These are phyloP conservation scores for Centrapalus pauciflorus DNA, from an alignment of 129 eudicot genomes.

Conservation along the genomic window DNA sequence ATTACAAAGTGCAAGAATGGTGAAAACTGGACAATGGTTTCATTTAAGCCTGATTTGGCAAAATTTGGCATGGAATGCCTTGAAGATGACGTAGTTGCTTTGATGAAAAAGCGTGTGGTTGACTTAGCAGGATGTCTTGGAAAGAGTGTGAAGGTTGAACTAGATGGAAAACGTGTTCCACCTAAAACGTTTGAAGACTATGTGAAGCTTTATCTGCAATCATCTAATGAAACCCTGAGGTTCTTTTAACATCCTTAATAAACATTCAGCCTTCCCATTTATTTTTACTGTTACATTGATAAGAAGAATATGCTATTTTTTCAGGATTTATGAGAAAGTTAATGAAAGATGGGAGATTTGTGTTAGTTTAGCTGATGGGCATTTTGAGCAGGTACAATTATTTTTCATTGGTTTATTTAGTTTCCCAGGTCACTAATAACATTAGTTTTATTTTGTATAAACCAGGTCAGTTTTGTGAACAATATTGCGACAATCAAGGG, in stretches of 20 bases:
- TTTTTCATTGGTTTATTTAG: neutral
- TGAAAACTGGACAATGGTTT: constrained; percentile 93
- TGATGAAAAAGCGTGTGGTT: constrained; percentile 90
- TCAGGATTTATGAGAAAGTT: constrained; percentile 56
- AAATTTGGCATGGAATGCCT: constrained; percentile 71
- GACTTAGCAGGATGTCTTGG: constrained; percentile 94
- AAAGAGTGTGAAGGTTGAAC: constrained; percentile 66
- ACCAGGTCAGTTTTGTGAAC: constrained; percentile 93
- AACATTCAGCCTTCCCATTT: neutral
- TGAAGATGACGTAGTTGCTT: constrained; percentile 87
- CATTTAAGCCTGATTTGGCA: constrained; percentile 82
- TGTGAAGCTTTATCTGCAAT: constrained; percentile 55
- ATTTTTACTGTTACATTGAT: neutral
- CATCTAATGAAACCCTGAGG: constrained; percentile 39
- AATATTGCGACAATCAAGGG: constrained; percentile 86
- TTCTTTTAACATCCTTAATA: neutral
- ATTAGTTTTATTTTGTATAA: constrained; percentile 7
- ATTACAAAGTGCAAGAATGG: constrained; percentile 70
- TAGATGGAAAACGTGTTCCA: constrained; percentile 65
- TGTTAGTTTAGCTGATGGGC: constrained; percentile 78
- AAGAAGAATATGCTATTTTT: neutral
- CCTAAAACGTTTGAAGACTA: constrained; percentile 70
- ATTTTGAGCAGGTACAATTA: constrained; percentile 73
- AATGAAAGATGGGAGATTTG: constrained; percentile 83
- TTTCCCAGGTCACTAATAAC: no score